Evolutionary conservation across 768 basidiomycete genomes (phyloP).

Genomic region (Leccinum sublutescens): DNA sequence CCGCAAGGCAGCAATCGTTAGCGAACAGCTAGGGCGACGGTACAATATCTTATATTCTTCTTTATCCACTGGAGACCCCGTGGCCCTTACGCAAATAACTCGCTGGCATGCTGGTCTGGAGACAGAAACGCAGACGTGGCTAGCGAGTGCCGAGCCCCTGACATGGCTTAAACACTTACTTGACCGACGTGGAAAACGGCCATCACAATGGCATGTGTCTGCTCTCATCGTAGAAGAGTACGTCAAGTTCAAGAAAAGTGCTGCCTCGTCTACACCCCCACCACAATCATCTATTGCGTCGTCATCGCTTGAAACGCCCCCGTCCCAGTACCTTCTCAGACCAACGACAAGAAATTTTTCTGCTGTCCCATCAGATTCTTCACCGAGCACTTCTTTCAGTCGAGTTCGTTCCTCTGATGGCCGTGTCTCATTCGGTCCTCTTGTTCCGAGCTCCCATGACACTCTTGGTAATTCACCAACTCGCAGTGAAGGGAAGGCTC

Average conservation of each 20-base stretch:
- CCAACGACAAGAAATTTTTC: slow-evolving; percentile 19
- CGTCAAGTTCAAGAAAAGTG: slow-evolving; percentile 39
- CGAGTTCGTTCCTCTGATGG: slow-evolving; percentile 45
- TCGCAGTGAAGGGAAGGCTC: slow-evolving; percentile 39
- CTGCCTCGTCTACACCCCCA: slow-evolving; percentile 11
- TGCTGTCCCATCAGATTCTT: slow-evolving; percentile 38
- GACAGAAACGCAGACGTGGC: slow-evolving; percentile 41
- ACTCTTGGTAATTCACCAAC: slow-evolving; percentile 47
- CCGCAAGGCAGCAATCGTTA: slow-evolving; percentile 62
- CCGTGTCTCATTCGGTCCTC: slow-evolving; percentile 57
- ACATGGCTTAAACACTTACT: slow-evolving; percentile 71
- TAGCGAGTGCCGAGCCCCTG: slow-evolving; percentile 67
- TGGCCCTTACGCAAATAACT: slow-evolving; percentile 50
- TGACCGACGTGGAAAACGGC: slow-evolving; percentile 43
- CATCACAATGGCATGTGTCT: slow-evolving; percentile 61
- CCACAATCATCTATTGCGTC: slow-evolving; percentile 14
- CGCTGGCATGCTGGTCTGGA: slow-evolving; percentile 63
- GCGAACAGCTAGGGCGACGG: slow-evolving; percentile 62
- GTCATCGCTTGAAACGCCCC: slow-evolving; percentile 15
- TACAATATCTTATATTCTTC: slow-evolving; percentile 54
- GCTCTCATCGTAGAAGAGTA: slow-evolving; percentile 72
- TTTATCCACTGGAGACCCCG: slow-evolving; percentile 29
- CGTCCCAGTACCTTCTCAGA: slow-evolving; percentile 13
- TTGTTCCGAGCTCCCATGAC: slow-evolving; percentile 44
- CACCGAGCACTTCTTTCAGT: slow-evolving; percentile 39